phyloP scores from a whole-genome alignment of 768 basidiomycete genomes.

The Macrolepiota fuliginosa region DNA sequence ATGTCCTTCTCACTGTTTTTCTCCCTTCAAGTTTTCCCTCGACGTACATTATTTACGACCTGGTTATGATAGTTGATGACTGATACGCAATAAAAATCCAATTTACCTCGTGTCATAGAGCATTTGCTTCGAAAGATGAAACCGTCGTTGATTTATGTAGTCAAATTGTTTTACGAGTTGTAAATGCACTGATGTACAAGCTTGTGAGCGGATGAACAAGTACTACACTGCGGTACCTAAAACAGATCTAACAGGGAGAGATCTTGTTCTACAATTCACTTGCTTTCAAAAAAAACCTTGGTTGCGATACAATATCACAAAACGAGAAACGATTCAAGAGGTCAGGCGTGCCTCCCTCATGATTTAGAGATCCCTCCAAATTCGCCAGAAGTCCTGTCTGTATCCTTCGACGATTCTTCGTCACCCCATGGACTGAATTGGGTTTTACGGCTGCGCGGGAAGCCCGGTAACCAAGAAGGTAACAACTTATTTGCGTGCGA shows the following conservation, averaged over 20 bases:
- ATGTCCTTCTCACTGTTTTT: neutral
- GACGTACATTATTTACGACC: conserved; percentile 10
- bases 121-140: neutral
- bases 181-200: conserved; percentile 7
- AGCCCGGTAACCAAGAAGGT: conserved; percentile 68
- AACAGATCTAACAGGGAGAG: neutral
- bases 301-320: conserved; percentile 2
- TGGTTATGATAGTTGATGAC: conserved; percentile 12
- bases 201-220: conserved; percentile 6
- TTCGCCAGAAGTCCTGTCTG: conserved; percentile 8
- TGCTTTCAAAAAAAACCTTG: neutral
- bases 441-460: conserved; percentile 63
- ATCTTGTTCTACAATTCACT: conserved; percentile 10
- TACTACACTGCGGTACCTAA: neutral
- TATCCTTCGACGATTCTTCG: conserved; percentile 42
- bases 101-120: neutral
- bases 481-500: conserved; percentile 27
- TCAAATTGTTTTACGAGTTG: neutral
- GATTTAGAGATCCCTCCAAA: conserved; percentile 6
- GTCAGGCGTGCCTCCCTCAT: neutral
- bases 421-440: conserved; percentile 86
- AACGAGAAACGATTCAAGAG: neutral
- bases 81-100: conserved; percentile 5
- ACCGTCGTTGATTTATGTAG: neutral
- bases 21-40: neutral